Evolutionary conservation across 2,329 filamentous ascomycete genomes (phyloP).

Genomic region (Claviceps purpurea): DNA sequence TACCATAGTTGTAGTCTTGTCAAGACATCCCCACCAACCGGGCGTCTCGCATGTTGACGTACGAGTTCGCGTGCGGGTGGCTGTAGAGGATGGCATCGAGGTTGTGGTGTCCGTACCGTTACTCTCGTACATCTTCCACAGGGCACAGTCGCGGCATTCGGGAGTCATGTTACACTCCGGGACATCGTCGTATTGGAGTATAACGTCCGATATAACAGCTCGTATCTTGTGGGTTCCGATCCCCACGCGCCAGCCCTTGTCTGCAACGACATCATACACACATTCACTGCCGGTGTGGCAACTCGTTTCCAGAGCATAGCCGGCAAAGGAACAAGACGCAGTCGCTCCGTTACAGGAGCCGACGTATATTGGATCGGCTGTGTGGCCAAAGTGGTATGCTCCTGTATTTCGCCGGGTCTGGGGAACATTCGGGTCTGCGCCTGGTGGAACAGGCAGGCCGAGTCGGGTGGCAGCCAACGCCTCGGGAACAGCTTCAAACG

Average conservation of each 20-base stretch:
- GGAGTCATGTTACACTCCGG: constrained; percentile 63
- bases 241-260: constrained; percentile 84
- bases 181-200: constrained; percentile 69
- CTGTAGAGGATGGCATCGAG: constrained; percentile 38
- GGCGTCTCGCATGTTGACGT: constrained; percentile 84
- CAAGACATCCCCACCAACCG: constrained; percentile 78
- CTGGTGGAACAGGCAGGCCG: constrained; percentile 74
- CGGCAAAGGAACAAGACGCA: constrained; percentile 77
- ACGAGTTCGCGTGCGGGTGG: constrained; percentile 57
- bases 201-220: constrained; percentile 75
- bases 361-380: constrained; percentile 88
- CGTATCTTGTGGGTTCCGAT: constrained; percentile 86
- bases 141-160: constrained; percentile 77
- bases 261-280: constrained; percentile 80
- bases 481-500: constrained; percentile 87
- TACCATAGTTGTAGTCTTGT: constrained; percentile 43
- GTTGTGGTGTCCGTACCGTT: constrained; percentile 72
- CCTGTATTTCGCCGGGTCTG: constrained; percentile 63
- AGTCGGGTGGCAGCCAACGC: constrained; percentile 74
- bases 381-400: constrained; percentile 85
- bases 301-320: constrained; percentile 85
- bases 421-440: constrained; percentile 54
- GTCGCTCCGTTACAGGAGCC: constrained; percentile 85
- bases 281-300: constrained; percentile 86
- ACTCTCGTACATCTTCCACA: constrained; percentile 91